phyloP scores from a whole-genome alignment of 345 rosid species.

The Lepidium africanum region DNA sequence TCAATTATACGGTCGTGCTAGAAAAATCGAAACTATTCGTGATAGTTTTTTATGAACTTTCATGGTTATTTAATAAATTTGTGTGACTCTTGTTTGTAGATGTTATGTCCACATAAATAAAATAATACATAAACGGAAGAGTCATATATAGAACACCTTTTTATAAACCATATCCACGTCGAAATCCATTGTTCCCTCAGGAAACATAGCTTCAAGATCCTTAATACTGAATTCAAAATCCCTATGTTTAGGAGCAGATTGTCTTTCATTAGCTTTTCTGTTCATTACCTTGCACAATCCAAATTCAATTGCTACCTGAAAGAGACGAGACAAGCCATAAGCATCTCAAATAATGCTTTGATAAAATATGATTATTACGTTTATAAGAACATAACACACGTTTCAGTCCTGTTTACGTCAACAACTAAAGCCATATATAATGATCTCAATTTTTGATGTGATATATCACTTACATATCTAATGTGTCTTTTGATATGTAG shows the following conservation, averaged over 20 bases:
- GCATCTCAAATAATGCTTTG: background rate
- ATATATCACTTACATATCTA: no score
- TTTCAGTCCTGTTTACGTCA: no score
- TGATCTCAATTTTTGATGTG: no score
- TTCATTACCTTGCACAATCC: slow-evolving; percentile 71
- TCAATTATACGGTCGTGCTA: no score
- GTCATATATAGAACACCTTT: slow-evolving; percentile 34
- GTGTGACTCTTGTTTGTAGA: no score
- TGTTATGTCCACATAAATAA: no score
- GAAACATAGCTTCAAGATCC: slow-evolving; percentile 52
- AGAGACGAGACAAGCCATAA: background rate
- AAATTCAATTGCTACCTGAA: slow-evolving; percentile 66
- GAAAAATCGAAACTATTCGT: no score
- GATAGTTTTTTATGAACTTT: no score
- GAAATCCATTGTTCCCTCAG: slow-evolving; percentile 53
- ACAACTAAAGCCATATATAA: no score
- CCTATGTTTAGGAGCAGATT: slow-evolving; percentile 50
- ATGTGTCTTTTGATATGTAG: no score
- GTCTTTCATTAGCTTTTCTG: slow-evolving; percentile 34
- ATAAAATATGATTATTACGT: background rate
- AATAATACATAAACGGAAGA: no score
- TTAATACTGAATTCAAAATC: slow-evolving; percentile 45
- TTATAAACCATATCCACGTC: slow-evolving; percentile 36
- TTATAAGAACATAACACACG: background rate
- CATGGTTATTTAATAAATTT: no score